Base-by-base conservation (phyloP, 78 protist genomes). In the slime mould (Dictyostelium discoideum) region DNA sequence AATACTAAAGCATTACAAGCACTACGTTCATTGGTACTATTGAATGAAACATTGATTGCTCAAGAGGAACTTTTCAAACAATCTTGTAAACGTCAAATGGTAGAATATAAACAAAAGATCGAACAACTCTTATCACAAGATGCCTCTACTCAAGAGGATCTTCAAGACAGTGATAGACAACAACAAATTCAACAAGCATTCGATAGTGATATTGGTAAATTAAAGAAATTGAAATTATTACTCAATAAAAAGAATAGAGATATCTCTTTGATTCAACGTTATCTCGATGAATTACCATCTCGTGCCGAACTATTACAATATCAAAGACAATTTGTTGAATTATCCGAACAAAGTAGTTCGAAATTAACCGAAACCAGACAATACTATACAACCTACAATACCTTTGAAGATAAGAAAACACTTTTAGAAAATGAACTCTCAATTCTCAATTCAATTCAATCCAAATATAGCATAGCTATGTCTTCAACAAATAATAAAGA, bases 261-360 rank as follows among this genome's bases (percentile, higher is more conserved):
- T 16, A 73, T 98, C 5, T 96, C 97, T 3, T 29, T 24, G 40
- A 63, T 97, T 65, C 85, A 97, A 86, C 85, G 99, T 11, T 24
- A 81, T 40, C 60, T 99, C 2, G 99, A 99, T 32, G 97, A 97
- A 20, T 18, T 98, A 37, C 99, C 99, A 10, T 85, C 96, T 11
- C 93, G 99, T n/a, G 84, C 97, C 1, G 99, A 99, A 94, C 96
- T 99, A 4, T 7, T 83, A 54, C 99, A 99, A 92, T 99, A 98
- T 85, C 98, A 98, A 85, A 72, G 96, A 42, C 97, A 98, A 26
- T 98, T 99, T 80, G 82, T 87, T 11, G 99, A 99, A 72, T 93
- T 99, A 3, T 97, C 98, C 73, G 98, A 97, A 40, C 98, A 98
- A 93, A 73, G 94, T 46, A 92, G 97, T 18, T 22, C 95, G 44